phyloP scores from a whole-genome alignment of 768 basidiomycete species.

The Suillus ampliporus region DNA sequence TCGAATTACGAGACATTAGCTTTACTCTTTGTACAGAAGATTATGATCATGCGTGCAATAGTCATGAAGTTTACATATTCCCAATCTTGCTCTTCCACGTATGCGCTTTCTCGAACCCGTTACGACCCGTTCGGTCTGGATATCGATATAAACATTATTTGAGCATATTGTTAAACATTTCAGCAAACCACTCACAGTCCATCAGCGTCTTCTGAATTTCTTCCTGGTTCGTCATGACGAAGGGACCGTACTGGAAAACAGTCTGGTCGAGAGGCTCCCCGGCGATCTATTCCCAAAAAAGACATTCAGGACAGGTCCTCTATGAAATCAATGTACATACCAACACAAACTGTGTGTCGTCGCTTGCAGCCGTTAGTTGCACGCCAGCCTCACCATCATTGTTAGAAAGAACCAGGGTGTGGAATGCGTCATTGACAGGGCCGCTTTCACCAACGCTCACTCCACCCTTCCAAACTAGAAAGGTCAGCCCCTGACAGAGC shows the following conservation, averaged over 20 bases:
- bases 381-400: constrained; percentile 69
- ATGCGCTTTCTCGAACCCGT: constrained; percentile 92
- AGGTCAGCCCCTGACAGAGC: constrained; percentile 12
- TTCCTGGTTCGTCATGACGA: constrained; percentile 82
- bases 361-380: constrained; percentile 58
- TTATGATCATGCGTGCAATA: not conserved
- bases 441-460: constrained; percentile 62
- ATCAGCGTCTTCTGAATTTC: constrained; percentile 83
- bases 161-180: not conserved
- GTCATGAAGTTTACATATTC: constrained; percentile 17
- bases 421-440: constrained; percentile 58
- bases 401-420: constrained; percentile 85
- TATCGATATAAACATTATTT: constrained; percentile 4
- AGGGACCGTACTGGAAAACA: constrained; percentile 87
- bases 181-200: constrained; percentile 64
- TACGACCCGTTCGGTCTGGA: constrained; percentile 71
- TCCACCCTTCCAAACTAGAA: constrained; percentile 51
- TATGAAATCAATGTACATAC: constrained; percentile 43
- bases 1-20: not conserved
- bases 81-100: constrained; percentile 89
- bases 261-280: constrained; percentile 90
- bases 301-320: constrained; percentile 10
- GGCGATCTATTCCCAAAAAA: constrained; percentile 55
- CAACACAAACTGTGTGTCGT: constrained; percentile 76
- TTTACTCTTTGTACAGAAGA: constrained; percentile 2